Percentiles rank a stretch among this genome's conserved stretches.
phyloP scores from a whole-genome alignment of 1,139 yeast species.

The Yamadazyma atmosphaerica region DNA sequence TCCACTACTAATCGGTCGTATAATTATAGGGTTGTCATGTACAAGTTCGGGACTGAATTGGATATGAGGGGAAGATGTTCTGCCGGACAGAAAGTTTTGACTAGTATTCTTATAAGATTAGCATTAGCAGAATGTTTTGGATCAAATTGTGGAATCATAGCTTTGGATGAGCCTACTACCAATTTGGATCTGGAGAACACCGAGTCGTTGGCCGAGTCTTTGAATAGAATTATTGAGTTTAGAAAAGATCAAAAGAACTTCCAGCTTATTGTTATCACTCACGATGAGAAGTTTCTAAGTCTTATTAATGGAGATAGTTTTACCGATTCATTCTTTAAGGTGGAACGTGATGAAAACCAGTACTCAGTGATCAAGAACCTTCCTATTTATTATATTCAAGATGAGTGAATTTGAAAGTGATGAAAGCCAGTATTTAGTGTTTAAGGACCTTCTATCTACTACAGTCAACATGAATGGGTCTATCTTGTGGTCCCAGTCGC shows the following conservation, averaged over 20 bases:
- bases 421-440: no score
- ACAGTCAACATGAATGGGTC: no score
- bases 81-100: constrained; percentile 96
- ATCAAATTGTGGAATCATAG: constrained; percentile 89
- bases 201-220: constrained; percentile 80
- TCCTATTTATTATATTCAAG: constrained; percentile 43
- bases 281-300: constrained; percentile 86
- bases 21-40: constrained; percentile 94
- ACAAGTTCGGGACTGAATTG: constrained; percentile 83
- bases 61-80: constrained; percentile 99
- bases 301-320: constrained; percentile 84
- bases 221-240: constrained; percentile 71
- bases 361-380: constrained; percentile 64
- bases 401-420: constrained; percentile 17
- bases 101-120: constrained; percentile 85
- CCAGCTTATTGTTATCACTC: constrained; percentile 93
- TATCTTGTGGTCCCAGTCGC: no score
- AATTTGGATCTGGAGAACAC: constrained; percentile 89
- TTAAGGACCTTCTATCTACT: no score
- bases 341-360: constrained; percentile 78
- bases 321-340: constrained; percentile 86
- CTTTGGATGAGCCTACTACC: constrained; percentile 97
- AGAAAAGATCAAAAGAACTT: constrained; percentile 82
- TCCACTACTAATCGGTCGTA: constrained; percentile 62
- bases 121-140: constrained; percentile 98